Evolutionary conservation across 148 eudicot genomes (phyloP).

Genomic region (Chenopodium berlandieri): DNA sequence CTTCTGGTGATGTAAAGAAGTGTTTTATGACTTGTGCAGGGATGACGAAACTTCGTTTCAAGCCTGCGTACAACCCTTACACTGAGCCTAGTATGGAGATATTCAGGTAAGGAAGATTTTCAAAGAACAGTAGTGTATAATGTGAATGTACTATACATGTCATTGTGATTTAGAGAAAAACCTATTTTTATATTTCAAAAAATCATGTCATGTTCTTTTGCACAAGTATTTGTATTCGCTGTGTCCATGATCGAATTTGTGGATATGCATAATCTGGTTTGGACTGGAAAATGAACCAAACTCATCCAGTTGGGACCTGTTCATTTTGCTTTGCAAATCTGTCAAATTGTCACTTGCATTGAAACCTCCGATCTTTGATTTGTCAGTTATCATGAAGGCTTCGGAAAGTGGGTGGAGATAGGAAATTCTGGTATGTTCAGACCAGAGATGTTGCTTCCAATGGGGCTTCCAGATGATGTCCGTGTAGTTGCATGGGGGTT

Average conservation of each 20-base stretch:
- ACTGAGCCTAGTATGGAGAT: constrained; percentile 99
- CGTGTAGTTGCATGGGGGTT: constrained; percentile 97
- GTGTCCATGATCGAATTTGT: no score
- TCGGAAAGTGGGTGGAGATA: constrained; percentile 86
- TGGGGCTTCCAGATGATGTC: constrained; percentile 97
- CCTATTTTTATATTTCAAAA: no score
- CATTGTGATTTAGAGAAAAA: no score
- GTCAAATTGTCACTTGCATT: background rate
- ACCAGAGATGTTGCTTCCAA: constrained; percentile 93
- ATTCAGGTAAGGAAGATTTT: constrained; percentile 53
- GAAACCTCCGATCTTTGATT: constrained; percentile 10
- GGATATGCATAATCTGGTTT: background rate
- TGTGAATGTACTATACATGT: no score
- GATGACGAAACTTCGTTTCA: constrained; percentile 80
- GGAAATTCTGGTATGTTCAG: constrained; percentile 97
- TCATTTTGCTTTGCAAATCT: background rate
- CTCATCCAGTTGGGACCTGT: background rate
- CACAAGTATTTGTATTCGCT: no score
- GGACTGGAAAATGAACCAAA: background rate
- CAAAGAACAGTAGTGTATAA: background rate
- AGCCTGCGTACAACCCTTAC: constrained; percentile 95
- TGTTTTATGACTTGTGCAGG: constrained; percentile 40
- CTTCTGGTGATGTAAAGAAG: background rate
- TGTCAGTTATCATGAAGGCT: constrained; percentile 82
- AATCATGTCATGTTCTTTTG: no score